phyloP scores from a whole-genome alignment of 2,329 filamentous ascomycete genomes.

The Fusarium falciforme region DNA sequence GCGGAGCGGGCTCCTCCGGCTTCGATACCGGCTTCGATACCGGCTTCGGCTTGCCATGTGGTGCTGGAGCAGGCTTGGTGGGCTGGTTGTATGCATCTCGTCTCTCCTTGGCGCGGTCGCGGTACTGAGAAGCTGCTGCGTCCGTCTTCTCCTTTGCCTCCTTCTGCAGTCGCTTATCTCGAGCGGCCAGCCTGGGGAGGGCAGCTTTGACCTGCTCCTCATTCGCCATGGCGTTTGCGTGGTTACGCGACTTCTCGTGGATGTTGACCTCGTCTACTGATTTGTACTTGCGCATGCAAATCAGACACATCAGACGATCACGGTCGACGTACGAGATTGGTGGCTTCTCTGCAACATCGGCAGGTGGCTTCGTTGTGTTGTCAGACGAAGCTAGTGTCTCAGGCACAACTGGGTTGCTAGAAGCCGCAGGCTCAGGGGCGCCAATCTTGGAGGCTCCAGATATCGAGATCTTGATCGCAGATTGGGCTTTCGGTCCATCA shows the following conservation, averaged over 20 bases:
- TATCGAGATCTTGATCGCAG: constrained; percentile 49
- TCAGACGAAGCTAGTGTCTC: constrained; percentile 10
- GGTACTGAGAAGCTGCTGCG: constrained; percentile 57
- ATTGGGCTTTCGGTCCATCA: constrained; percentile 34
- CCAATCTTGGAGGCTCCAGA: constrained; percentile 37
- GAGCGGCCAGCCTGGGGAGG: constrained; percentile 51
- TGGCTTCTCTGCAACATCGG: constrained; percentile 4
- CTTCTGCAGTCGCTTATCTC: constrained; percentile 52
- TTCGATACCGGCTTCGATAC: constrained; percentile 41
- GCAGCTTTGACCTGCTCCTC: constrained; percentile 62
- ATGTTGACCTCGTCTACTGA: constrained; percentile 55
- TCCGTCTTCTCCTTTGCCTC: constrained; percentile 42
- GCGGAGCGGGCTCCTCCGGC: constrained; percentile 31
- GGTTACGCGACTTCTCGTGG: constrained; percentile 57
- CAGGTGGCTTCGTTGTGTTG: not conserved
- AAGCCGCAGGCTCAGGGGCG: constrained; percentile 12
- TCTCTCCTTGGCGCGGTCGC: constrained; percentile 76
- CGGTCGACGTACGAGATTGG: constrained; percentile 68
- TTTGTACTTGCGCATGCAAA: constrained; percentile 61
- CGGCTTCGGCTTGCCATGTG: constrained; percentile 49
- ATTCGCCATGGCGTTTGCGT: constrained; percentile 54
- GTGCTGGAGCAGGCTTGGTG: constrained; percentile 57
- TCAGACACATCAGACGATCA: constrained; percentile 58
- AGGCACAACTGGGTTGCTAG: constrained; percentile 20
- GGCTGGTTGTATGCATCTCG: constrained; percentile 72